A percentile compares a stretch with the other conserved stretches of the same genome.
Evolutionary conservation across 73 alveolate genomes (phyloP).

Genomic region (Tetrahymena thermophila): DNA sequence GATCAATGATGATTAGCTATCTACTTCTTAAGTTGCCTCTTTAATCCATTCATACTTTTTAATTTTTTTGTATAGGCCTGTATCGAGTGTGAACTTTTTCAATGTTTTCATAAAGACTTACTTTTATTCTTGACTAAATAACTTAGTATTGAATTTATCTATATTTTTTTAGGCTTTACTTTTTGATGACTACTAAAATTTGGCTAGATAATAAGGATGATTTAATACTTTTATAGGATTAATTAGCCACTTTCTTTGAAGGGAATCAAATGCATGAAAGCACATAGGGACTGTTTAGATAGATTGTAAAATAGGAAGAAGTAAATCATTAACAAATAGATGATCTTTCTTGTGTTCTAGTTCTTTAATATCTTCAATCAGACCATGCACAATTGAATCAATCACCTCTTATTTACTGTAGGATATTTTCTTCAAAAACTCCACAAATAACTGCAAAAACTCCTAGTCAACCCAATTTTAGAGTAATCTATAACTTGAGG

Average conservation of each 20-base stretch:
- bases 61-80: not conserved
- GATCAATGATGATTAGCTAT: not conserved
- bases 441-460: not conserved
- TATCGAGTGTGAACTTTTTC: not conserved
- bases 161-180: not conserved
- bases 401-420: not conserved
- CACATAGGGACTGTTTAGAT: not conserved
- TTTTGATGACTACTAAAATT: not conserved
- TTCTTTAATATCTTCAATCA: not conserved
- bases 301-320: not conserved
- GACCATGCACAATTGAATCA: not conserved
- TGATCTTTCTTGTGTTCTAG: not conserved
- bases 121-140: not conserved
- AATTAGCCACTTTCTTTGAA: not conserved
- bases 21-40: not conserved
- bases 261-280: not conserved
- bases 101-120: not conserved
- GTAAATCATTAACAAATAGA: not conserved
- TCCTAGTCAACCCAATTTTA: not conserved
- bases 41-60: not conserved
- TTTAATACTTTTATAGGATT: not conserved
- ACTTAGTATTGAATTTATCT: not conserved
- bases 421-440: not conserved
- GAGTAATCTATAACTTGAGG: not conserved
- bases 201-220: not conserved